Base-by-base conservation (phyloP, 148 eudicot genomes). In the Talinum fruticosum region DNA sequence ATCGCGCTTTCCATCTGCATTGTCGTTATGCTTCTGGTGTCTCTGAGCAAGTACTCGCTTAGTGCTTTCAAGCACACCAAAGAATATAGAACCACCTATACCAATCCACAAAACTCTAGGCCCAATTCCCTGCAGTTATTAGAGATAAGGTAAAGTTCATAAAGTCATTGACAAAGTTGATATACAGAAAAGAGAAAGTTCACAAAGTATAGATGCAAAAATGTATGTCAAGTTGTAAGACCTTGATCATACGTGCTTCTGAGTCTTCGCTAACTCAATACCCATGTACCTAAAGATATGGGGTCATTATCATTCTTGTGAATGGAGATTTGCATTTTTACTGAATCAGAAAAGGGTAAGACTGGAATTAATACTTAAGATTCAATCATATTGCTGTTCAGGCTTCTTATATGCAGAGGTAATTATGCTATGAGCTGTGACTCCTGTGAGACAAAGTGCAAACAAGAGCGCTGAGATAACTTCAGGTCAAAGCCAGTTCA, bases 71-170 rank as follows among this genome's bases (percentile, higher is more conserved):
- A 91, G 92, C 71, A 91, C 96, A n/a, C 96, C 90, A 57, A 91
- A 91, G 88, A 91, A 91, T 78, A 91, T 91, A 30, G 93, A 91
- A 28, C 93, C 96, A 26, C 96, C 96, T 19, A 91, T 91, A 19
- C 96, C 96, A 37, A 91, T 89, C 96, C 96, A 91, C 80, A 91
- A 32, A 36, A 91, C 96, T 82, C 96, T 88, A 67, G 96, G 96
- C 37, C 91, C 93, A 38, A 91, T 87, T 12, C 96, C 96, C 96
- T 91, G 78, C 61, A 75, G 23, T 62, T n/a, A 62, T 62, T 62
- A 66, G 30, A 16, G 14, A 49, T n/a, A 33, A 37, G 23, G 28
- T 64, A 51, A 30, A 34, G 21, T 18, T 33, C 10, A 2, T 21
- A 10, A 72, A 30, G 33, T 14, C 73, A 49, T 51, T 16, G 69